Evolutionary conservation across 2,329 filamentous ascomycete genomes (phyloP), one percentile per base, ranked within the genome.

Genomic region (Tolypocladium pustulatum): DNA sequence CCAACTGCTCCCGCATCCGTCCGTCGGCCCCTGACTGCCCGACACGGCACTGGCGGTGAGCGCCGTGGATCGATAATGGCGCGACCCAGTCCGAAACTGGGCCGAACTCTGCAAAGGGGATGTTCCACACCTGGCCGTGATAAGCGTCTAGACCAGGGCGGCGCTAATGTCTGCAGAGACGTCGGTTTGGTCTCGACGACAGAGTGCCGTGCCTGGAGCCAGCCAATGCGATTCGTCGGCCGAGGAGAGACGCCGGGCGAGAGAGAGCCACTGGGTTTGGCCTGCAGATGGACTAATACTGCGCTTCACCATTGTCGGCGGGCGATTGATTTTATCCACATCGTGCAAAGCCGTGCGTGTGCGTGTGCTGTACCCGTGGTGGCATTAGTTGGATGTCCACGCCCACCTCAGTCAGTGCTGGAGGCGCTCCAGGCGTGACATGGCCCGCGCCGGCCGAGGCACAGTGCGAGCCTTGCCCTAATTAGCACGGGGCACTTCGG

Each of bases 151-250:
- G 51, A 34, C 56, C 52, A 51, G 25, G 37, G 12, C n/a, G 54
- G 37, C 54, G 43, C 59, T 58, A 60, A 34, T 38, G 40, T 51
- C 30, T 57, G 55, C 58, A 46, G 41, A 43, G 56, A 58, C 40
- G 56, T 32, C 57, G 55, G 46, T 49, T 15, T 57, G 49, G 46
- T 32, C 7, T 52, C 49, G 20, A 36, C 10, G 20, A 53, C 49
- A 10, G 20, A 32, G 20, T 34, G 30, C 49, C 27, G 46, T 51
- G 46, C 46, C 32, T 15, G 27, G 25, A 20, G 15, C 46, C 49
- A 22, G 30, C 49, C 17, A 54, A 38, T 17, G 22, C 38, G n/a
- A 32, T 43, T 25, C 32, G 40, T 37, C 46, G 40, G 46, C 46
- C 43, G 13, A 27, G 25, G 22, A 30, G 27, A 54, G 30, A 20